Evolutionary conservation across 2,329 filamentous ascomycete species (phyloP), one percentile per base, ranked within the genome.

Genomic region (Sclerotiophoma versabilis): DNA sequence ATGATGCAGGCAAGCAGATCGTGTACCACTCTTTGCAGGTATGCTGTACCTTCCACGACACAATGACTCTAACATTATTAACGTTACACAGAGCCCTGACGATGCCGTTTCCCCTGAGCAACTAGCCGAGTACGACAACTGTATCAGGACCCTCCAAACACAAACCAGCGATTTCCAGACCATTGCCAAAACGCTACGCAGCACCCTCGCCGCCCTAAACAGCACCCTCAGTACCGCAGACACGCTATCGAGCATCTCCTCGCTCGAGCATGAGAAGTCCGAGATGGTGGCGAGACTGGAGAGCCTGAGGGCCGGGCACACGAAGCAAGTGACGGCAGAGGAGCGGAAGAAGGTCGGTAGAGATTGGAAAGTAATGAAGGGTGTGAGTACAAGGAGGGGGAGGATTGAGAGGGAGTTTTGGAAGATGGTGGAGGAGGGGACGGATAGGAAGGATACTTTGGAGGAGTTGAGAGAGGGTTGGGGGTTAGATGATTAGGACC

Each of bases 1-100:
- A n/a, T 5, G 3, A 4, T 1, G 0, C 57, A 84, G 84, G 85
- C 17, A 87, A 87, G 72, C 84, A 87, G 63, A 76, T 80, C 32
- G 84, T 87, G 54, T 87, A 87, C 67, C 85, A 87, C 69, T 77
- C 80, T 29, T 60, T 78, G 6, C 79, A 81, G 68, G 79, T 80
- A 65, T 19, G 54, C 38, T 7, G n/a, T 25, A 20, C 34, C 10
- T 5, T 9, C 9, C 34, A 14, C 7, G 5, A 20, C 25, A 15
- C 15, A 17, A 26, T 17, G 5, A 3, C 12, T 15, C 3, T 19
- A 26, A 19, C 7, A 2, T 7, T 4, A 25, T 39, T 41, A 5
- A 23, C 14, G 20, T 2, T 11, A 14, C 3, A 30, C 74, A 87
- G 78, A 78, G 83, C 49, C 75, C 81, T 30, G 70, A 77, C 12